Conservation (phyloP, 2,329 filamentous ascomycete genomes). For the Rhynchosporium secalis region DNA sequence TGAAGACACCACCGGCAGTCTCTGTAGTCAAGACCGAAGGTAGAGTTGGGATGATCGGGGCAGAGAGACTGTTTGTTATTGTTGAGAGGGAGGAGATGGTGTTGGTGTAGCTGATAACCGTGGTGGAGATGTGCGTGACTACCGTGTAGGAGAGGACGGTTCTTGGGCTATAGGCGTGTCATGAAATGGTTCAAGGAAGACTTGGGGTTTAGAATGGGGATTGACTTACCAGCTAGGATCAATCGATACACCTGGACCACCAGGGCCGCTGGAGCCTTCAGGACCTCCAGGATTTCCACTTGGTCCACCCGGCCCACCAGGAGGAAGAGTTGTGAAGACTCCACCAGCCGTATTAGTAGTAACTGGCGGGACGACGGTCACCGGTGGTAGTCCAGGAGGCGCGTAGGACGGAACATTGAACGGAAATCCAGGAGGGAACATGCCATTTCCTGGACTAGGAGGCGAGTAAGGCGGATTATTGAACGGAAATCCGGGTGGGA, state of each 20-base stretch:
- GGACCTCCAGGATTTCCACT: background rate
- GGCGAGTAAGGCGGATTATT: background rate
- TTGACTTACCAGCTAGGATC: constrained; percentile 7
- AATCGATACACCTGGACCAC: background rate
- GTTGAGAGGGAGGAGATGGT: constrained; percentile 5
- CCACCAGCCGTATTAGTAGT: constrained; percentile 8
- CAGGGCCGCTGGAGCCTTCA: background rate
- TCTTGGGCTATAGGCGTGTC: background rate
- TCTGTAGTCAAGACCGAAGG: background rate
- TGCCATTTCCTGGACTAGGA: background rate
- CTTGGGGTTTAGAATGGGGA: background rate
- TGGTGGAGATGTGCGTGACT: constrained; percentile 9
- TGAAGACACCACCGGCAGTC: constrained; percentile 13
- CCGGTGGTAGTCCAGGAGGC: background rate
- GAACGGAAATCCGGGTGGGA: too few species aligned
- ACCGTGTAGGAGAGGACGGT: background rate
- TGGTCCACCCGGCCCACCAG: background rate
- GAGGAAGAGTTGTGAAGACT: constrained; percentile 4
- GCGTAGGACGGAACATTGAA: constrained; percentile 2
- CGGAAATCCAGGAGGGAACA: constrained; percentile 7
- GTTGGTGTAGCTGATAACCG: constrained; percentile 10
- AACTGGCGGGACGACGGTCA: background rate
- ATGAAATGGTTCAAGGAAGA: background rate
- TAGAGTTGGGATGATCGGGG: constrained; percentile 6
- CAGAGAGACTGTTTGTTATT: constrained; percentile 9